Evolutionary conservation across 495 filamentous ascomycete species (phyloP).

Genomic region (Saxophila tyrrhenica): DNA sequence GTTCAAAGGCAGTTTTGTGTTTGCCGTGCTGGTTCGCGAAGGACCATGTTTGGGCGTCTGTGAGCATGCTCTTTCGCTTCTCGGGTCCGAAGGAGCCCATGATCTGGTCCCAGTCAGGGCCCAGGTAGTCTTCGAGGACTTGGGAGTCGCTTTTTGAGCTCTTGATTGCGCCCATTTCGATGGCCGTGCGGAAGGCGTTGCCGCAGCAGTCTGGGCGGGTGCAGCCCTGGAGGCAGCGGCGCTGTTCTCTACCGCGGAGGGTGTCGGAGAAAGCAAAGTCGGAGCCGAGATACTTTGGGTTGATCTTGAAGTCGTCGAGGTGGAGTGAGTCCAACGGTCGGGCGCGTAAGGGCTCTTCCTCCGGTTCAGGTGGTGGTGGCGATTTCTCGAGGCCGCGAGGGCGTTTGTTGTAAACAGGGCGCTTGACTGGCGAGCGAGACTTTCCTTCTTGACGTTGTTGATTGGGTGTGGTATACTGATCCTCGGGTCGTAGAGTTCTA

Average conservation of each 20-base stretch:
- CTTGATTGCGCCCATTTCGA: constrained; percentile 30
- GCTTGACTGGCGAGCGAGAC: no score
- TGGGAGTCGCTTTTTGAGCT: constrained; percentile 37
- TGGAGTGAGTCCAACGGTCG: constrained; percentile 17
- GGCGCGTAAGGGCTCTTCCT: constrained; percentile 19
- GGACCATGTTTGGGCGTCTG: constrained; percentile 54
- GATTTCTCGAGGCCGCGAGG: constrained; percentile 7
- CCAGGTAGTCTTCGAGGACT: constrained; percentile 57
- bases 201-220: constrained; percentile 69
- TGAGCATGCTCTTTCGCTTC: constrained; percentile 46
- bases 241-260: constrained; percentile 59
- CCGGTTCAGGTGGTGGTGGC: constrained; percentile 3
- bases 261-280: constrained; percentile 65
- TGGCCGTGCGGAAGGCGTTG: constrained; percentile 54
- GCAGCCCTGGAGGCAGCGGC: constrained; percentile 71
- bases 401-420: neutral
- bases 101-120: constrained; percentile 34
- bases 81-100: constrained; percentile 19
- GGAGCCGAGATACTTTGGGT: constrained; percentile 63
- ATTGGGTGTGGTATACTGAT: neutral
- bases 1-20: constrained; percentile 63
- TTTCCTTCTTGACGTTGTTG: neutral
- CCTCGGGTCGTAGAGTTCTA: neutral
- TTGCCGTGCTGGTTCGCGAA: constrained; percentile 62
- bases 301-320: constrained; percentile 68